phyloP scores from a whole-genome alignment of 768 basidiomycete genomes.

The Cystofilobasidium capitatum region DNA sequence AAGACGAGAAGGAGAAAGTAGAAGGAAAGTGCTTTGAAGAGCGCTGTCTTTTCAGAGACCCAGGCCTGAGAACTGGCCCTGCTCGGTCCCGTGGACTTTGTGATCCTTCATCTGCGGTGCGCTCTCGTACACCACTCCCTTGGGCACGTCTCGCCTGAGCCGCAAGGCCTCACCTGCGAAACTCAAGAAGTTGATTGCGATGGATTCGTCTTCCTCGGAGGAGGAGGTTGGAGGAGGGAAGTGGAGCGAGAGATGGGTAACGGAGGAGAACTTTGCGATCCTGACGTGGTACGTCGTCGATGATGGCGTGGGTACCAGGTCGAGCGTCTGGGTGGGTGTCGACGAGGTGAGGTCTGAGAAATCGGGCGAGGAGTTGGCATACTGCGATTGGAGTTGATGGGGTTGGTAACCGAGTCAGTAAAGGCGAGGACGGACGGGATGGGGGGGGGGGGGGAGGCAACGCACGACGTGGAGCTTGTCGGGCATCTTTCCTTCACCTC shows the following conservation, averaged over 20 bases:
- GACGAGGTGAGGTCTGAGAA: constrained; percentile 15
- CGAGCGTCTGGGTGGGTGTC: constrained; percentile 19
- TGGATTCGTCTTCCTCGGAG: constrained; percentile 14
- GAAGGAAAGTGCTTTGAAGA: no score
- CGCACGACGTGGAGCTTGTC: constrained; percentile 24
- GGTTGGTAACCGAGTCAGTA: not conserved
- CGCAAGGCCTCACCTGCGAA: constrained; percentile 20
- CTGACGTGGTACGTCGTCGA: constrained; percentile 17
- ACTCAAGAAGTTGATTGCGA: constrained; percentile 8
- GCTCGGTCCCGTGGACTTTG: not conserved
- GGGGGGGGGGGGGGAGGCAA: not conserved
- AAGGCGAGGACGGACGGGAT: not conserved
- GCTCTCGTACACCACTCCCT: constrained; percentile 18
- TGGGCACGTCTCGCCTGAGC: constrained; percentile 15
- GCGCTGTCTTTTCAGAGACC: not conserved
- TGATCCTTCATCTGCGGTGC: not conserved
- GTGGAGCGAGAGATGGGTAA: constrained; percentile 23
- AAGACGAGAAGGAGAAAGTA: no score
- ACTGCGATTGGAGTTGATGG: constrained; percentile 1
- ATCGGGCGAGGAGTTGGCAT: constrained; percentile 25
- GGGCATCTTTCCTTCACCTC: not conserved
- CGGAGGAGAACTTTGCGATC: constrained; percentile 23
- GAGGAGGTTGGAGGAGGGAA: constrained; percentile 14
- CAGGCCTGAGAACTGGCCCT: not conserved
- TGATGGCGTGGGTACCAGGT: constrained; percentile 4